phyloP scores from a whole-genome alignment of 306 rosid species.

The Casuarina cunninghamiana region DNA sequence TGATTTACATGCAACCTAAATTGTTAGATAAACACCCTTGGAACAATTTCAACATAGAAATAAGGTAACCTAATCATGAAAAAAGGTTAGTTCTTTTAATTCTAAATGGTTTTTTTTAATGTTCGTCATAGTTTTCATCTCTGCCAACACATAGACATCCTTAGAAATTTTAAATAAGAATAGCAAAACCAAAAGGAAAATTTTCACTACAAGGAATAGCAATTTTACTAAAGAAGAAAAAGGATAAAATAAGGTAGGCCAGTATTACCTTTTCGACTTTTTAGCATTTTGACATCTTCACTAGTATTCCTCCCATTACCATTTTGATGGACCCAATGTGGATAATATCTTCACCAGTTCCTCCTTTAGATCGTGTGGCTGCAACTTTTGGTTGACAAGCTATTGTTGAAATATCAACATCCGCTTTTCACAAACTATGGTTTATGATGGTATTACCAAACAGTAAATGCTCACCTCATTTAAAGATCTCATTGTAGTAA shows the following conservation, averaged over 20 bases:
- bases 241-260: neutral
- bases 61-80: too few relatives aligned
- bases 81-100: too few relatives aligned
- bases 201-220: conserved; percentile 10
- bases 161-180: conserved; percentile 21
- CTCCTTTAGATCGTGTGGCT: neutral
- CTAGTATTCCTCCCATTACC: conserved; percentile 61
- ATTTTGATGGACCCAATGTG: conserved; percentile 51
- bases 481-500: neutral
- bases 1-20: too few relatives aligned
- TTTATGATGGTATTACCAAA: conserved; percentile 40
- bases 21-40: too few relatives aligned
- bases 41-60: too few relatives aligned
- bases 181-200: neutral
- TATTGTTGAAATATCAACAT: conserved; percentile 64
- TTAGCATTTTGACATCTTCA: conserved; percentile 53
- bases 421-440: conserved; percentile 73
- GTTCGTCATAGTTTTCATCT: conserved; percentile 29
- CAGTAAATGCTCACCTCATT: conserved; percentile 2
- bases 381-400: conserved; percentile 49
- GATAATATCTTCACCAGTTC: neutral
- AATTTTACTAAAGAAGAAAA: conserved; percentile 5
- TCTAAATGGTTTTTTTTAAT: conserved; percentile 17
- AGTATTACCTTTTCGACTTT: conserved; percentile 60
- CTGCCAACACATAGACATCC: conserved; percentile 35